phyloP scores from a whole-genome alignment of 257 asterid genomes.

The Datura wrightii region DNA sequence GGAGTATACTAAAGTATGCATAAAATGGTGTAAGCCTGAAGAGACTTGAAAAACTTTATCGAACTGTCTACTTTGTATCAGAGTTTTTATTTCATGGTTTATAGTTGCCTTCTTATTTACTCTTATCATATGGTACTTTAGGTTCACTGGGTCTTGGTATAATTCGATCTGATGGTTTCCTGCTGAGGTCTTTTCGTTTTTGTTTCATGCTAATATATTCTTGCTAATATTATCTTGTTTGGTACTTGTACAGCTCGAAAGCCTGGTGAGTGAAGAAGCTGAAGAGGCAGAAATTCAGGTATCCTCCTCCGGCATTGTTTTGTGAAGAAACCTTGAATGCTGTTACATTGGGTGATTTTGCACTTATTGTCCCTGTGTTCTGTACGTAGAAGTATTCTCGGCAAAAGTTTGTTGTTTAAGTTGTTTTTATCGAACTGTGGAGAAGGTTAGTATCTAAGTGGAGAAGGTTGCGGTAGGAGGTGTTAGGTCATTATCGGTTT shows the following conservation, averaged over 20 bases:
- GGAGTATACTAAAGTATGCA: background rate
- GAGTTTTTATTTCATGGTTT: background rate
- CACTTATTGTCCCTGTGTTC: conserved; percentile 6
- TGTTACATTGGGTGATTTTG: conserved; percentile 22
- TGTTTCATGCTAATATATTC: background rate
- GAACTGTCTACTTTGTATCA: background rate
- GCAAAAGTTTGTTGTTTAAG: background rate
- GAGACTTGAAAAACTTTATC: background rate
- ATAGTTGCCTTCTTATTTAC: background rate
- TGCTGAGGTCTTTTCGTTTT: conserved; percentile 18
- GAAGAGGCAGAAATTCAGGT: conserved; percentile 90
- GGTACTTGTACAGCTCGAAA: conserved; percentile 72
- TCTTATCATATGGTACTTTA: background rate
- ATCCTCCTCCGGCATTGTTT: background rate
- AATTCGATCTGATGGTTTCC: background rate
- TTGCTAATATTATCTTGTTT: conserved; percentile 34
- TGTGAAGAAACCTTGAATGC: conserved; percentile 16
- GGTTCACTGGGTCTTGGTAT: conserved; percentile 18
- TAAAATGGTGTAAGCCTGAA: background rate
- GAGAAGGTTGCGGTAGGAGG: background rate
- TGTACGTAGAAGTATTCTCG: background rate
- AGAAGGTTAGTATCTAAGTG: background rate
- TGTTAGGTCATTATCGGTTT: no score
- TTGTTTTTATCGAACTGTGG: background rate
- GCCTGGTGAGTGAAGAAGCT: conserved; percentile 61